Percentiles rank a stretch among this genome's conserved stretches.
Evolutionary conservation across 192 early-diverging fungal genomes (phyloP).

Genomic region (Umbelopsis ramanniana): DNA sequence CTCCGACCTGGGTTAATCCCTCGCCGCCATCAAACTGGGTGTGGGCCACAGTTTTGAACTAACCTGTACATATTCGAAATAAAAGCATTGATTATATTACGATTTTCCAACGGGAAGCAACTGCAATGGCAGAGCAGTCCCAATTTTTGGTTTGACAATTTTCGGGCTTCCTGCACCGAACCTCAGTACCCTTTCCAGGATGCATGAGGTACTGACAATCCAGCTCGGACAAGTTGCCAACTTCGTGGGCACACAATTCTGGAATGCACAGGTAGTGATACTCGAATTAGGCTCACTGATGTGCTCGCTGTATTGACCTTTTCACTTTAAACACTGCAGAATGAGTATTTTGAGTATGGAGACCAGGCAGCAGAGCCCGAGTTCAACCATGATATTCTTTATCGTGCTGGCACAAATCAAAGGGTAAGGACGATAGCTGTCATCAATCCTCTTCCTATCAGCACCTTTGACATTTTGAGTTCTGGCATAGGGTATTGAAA

Average conservation of each 20-base stretch:
- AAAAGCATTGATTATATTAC: background rate
- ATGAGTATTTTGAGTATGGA: constrained; percentile 53
- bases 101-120: too few species aligned
- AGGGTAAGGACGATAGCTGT: constrained; percentile 29
- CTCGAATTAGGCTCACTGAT: background rate
- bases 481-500: constrained; percentile 60
- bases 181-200: constrained; percentile 27
- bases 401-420: constrained; percentile 51
- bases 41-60: constrained; percentile 3
- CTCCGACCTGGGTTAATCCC: background rate
- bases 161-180: background rate
- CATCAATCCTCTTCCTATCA: background rate
- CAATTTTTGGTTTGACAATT: background rate
- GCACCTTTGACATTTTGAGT: background rate
- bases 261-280: constrained; percentile 80
- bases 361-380: constrained; percentile 45
- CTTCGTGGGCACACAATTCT: constrained; percentile 90
- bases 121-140: background rate
- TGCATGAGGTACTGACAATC: constrained; percentile 91
- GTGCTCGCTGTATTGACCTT: constrained; percentile 20
- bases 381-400: constrained; percentile 64
- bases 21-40: constrained; percentile 7
- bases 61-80: background rate
- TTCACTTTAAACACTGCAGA: constrained; percentile 36
- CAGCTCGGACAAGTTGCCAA: constrained; percentile 89